Base-by-base conservation (phyloP, 2,329 filamentous ascomycete genomes). In the Neofusicoccum kwambonambiense region DNA sequence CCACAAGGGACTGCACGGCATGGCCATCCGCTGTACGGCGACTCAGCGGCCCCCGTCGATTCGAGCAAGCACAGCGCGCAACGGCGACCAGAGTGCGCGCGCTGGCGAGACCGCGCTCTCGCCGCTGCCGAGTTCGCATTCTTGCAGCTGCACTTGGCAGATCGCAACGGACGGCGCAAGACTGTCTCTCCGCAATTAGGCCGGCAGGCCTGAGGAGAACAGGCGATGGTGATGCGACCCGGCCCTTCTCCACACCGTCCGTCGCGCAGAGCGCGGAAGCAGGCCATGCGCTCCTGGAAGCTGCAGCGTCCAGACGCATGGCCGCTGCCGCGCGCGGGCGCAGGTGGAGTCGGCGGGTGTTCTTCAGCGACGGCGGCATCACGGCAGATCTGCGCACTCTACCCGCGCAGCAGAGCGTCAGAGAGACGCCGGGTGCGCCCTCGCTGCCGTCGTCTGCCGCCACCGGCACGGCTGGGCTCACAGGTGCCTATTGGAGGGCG, bases 141-240 rank as follows among this genome's bases (percentile, higher is more conserved):
- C 60, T 64, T 64, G 58, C 64, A 66, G 64, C 52, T 52, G 61
- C 51, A 64, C 65, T 52, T 57, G 62, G 65, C 65, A 57, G 50
- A 52, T 65, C 47, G 62, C 64, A 45, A 50, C 54, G 52, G 27
- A 11, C 51, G 63, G 63, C 63, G 54, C 63, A 64, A 49, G 44
- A 31, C 62, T 57, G 62, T 57, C 41, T 39, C 62, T 64, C 63
- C 63, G 63, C 63, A 44, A 65, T 65, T 65, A 52, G 39, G 63
- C 63, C 63, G 63, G 54, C 39, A 54, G 61, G 35, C 61, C 47
- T 34, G 22, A 39, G 35, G 63, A 45, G 54, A 44, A 64, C 62
- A 65, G 54, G 54, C 54, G 44, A 51, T 52, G 47, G 47, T 65
- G 54, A 65, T 65, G 63, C 63, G 63, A 65, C 63, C 15, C 56